Percentiles rank a stretch among this genome's conserved stretches.
phyloP scores from a whole-genome alignment of 495 filamentous ascomycete genomes.

The Aspergillus nanangensis region DNA sequence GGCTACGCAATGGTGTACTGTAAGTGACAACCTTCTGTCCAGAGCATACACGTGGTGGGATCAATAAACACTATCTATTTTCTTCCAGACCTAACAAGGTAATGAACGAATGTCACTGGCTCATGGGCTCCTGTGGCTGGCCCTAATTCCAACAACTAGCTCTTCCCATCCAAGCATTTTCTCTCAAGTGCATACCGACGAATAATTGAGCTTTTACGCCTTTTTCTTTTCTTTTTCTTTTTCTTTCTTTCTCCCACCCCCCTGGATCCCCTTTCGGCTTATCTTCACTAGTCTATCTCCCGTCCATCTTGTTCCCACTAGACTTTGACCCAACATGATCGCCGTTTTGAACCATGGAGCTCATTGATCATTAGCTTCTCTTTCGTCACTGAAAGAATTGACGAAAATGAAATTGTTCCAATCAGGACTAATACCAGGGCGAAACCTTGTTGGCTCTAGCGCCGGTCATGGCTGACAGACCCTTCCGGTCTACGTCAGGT shows the following conservation, averaged over 20 bases:
- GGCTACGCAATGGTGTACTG: neutral
- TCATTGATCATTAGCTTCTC: neutral
- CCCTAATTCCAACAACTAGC: conserved; percentile 14
- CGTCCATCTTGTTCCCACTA: neutral
- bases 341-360: neutral
- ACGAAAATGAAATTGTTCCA: conserved; percentile 1
- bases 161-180: conserved; percentile 9
- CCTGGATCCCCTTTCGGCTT: neutral
- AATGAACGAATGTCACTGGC: conserved; percentile 10
- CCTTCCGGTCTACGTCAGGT: conserved; percentile 4
- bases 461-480: conserved; percentile 4
- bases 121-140: conserved; percentile 14
- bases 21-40: neutral
- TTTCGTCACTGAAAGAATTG: conserved; percentile 1
- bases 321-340: too few relatives aligned
- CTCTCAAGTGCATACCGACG: too few relatives aligned
- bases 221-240: conserved; percentile 9
- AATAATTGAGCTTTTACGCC: neutral
- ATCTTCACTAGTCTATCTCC: neutral
- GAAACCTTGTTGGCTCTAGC: conserved; percentile 4
- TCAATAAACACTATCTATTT: neutral
- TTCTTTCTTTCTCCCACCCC: neutral
- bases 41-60: conserved; percentile 19
- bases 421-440: neutral
- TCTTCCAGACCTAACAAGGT: conserved; percentile 3